A percentile compares a stretch with the other conserved stretches of the same genome.
Conservation (phyloP, 805 yeast genomes). For the Jamesozyma gamospora region DNA sequence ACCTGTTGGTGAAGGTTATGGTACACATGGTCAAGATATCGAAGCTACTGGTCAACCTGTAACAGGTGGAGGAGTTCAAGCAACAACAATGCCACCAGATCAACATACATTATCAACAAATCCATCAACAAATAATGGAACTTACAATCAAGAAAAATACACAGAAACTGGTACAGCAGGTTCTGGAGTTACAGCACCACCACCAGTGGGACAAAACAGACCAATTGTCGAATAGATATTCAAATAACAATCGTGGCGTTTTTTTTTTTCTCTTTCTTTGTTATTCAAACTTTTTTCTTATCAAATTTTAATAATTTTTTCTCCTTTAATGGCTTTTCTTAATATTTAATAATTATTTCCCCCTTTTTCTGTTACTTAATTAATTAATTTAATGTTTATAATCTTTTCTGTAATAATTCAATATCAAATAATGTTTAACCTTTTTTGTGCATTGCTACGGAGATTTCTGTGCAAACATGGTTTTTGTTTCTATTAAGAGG, state of each 20-base stretch:
- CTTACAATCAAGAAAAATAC: constrained; percentile 8
- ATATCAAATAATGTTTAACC: too few species aligned
- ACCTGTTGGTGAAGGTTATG: constrained; percentile 2
- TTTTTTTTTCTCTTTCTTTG: not conserved
- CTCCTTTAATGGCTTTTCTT: too few species aligned
- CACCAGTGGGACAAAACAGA: not conserved
- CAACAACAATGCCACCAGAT: not conserved
- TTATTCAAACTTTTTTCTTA: not conserved
- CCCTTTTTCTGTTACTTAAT: too few species aligned
- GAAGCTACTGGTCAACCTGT: constrained; percentile 5
- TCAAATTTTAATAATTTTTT: too few species aligned
- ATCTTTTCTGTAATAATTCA: too few species aligned
- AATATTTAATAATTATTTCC: too few species aligned
- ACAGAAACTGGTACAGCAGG: constrained; percentile 1
- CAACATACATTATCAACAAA: constrained; percentile 9
- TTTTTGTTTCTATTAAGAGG: too few species aligned
- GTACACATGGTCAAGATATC: constrained; percentile 1
- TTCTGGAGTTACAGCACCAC: not conserved
- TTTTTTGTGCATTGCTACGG: too few species aligned
- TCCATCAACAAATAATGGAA: constrained; percentile 2
- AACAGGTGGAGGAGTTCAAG: not conserved
- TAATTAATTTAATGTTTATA: too few species aligned
- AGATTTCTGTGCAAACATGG: too few species aligned
- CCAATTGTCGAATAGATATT: too few species aligned
- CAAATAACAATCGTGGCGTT: too few species aligned